Evolutionary conservation across 352 stramenopile genomes (phyloP).

Genomic region (Phytophthora pini): DNA sequence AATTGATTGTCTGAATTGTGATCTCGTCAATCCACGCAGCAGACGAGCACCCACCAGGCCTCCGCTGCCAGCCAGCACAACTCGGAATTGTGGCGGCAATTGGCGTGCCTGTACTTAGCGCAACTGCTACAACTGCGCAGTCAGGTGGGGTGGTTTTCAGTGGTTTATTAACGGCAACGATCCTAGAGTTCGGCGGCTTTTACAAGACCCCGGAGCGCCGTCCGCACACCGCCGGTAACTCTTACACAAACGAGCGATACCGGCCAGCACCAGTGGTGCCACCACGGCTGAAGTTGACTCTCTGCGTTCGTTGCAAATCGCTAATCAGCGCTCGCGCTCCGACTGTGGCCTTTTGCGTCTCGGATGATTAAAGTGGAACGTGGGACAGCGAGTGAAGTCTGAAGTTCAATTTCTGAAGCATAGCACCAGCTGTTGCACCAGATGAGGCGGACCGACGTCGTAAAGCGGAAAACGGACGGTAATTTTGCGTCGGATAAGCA

Average conservation of each 20-base stretch:
- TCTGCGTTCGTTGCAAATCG: conserved; percentile 16
- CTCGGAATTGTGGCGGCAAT: no score
- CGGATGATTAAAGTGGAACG: conserved; percentile 11
- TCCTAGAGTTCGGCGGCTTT: no score
- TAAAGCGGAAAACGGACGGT: not conserved
- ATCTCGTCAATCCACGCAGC: not conserved
- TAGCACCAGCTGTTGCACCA: conserved; percentile 12
- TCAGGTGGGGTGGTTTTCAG: no score
- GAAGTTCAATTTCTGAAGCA: conserved; percentile 29
- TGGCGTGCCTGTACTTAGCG: no score
- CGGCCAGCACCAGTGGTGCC: no score
- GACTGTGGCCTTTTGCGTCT: conserved; percentile 2
- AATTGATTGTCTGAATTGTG: conserved; percentile 7
- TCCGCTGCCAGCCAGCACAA: no score
- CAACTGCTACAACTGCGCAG: no score
- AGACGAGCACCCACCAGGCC: no score
- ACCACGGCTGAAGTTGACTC: not conserved
- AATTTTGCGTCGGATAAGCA: conserved; percentile 2
- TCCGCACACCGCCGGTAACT: no score
- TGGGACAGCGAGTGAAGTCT: conserved; percentile 15
- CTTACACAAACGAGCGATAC: no score
- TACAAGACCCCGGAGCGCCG: no score
- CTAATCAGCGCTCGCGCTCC: conserved; percentile 1
- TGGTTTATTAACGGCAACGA: no score
- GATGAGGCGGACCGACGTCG: conserved; percentile 9